Conservation (phyloP, 2,329 filamentous ascomycete genomes). For the Aspergillus pseudonomiae region DNA sequence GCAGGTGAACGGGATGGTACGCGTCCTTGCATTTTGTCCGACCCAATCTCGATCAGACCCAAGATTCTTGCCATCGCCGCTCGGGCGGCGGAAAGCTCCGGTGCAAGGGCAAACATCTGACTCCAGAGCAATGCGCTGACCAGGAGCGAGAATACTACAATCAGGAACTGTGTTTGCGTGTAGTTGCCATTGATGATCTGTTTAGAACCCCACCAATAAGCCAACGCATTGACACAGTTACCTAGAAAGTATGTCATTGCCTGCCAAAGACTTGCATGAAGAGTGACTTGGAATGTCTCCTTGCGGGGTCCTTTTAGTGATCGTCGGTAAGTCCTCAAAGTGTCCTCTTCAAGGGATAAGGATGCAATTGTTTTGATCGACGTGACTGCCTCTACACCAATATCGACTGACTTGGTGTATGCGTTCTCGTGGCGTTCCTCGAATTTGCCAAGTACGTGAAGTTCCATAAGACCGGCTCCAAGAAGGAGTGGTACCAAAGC, state of each 20-base stretch:
- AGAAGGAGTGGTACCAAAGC: conserved; percentile 70
- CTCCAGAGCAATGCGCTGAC: conserved; percentile 74
- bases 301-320: conserved; percentile 52
- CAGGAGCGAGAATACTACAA: conserved; percentile 71
- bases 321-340: conserved; percentile 48
- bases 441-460: conserved; percentile 61
- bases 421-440: conserved; percentile 59
- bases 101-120: conserved; percentile 73
- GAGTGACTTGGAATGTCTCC: conserved; percentile 53
- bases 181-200: conserved; percentile 69
- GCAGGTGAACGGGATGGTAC: conserved; percentile 14
- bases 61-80: conserved; percentile 63
- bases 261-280: conserved; percentile 51
- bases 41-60: conserved; percentile 43
- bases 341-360: conserved; percentile 56
- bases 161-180: conserved; percentile 71
- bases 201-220: conserved; percentile 79
- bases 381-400: conserved; percentile 55
- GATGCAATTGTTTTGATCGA: conserved; percentile 57
- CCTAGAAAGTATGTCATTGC: conserved; percentile 52
- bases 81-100: conserved; percentile 71
- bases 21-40: conserved; percentile 34
- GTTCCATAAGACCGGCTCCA: conserved; percentile 69
- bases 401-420: conserved; percentile 54
- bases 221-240: conserved; percentile 72